phyloP scores from a whole-genome alignment of 2,329 filamentous ascomycete species.

The Fusarium xylarioides region DNA sequence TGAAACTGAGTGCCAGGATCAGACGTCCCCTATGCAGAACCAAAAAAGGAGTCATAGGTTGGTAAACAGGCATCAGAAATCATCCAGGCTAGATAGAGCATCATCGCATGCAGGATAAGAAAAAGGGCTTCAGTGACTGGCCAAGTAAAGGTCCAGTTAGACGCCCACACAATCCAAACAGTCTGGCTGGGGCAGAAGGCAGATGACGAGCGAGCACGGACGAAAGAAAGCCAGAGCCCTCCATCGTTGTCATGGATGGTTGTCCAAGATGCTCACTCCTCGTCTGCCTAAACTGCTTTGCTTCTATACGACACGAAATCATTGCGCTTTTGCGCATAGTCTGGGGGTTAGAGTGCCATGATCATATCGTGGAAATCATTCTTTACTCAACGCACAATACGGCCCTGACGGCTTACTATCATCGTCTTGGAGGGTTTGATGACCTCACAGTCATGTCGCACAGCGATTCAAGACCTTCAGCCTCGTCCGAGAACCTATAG shows the following conservation, averaged over 20 bases:
- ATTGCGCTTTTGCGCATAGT: background rate
- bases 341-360: constrained; percentile 3
- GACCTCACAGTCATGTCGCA: constrained; percentile 32
- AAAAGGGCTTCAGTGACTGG: constrained; percentile 10
- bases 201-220: constrained; percentile 15
- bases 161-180: background rate
- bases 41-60: constrained; percentile 24
- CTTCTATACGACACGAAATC: background rate
- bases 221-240: background rate
- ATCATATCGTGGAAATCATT: background rate
- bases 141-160: background rate
- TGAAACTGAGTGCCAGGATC: constrained; percentile 7
- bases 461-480: constrained; percentile 23
- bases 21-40: background rate
- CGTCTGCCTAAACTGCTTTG: constrained; percentile 25
- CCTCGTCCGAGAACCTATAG: constrained; percentile 20
- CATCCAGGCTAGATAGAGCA: constrained; percentile 1
- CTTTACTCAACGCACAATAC: constrained; percentile 1
- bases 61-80: constrained; percentile 26
- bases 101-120: constrained; percentile 11
- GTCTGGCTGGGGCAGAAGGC: background rate
- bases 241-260: constrained; percentile 2
- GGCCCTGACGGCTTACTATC: constrained; percentile 5
- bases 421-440: constrained; percentile 34
- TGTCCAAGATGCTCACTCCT: background rate